Base-by-base conservation (phyloP, 2,329 filamentous ascomycete species). In the Metarhizium humberi region DNA sequence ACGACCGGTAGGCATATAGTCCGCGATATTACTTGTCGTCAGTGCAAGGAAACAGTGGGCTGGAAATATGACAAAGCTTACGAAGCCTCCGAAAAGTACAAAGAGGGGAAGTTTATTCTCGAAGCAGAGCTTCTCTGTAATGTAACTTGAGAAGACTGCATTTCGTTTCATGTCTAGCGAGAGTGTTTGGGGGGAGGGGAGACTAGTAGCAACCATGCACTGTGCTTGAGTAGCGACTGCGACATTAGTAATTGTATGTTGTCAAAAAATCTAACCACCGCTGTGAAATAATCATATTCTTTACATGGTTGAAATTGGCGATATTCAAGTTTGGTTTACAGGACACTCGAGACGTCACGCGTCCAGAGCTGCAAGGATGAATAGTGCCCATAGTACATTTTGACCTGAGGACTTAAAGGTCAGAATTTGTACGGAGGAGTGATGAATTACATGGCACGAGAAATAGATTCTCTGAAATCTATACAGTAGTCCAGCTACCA, bases 1-100 rank as follows among this genome's bases (percentile, higher is more conserved):
- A 99, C 94, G 14, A 99, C 94, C 1, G 94, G 94, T 53, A 84
- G 89, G 54, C 94, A 99, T 72, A 80, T 97, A 55, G 94, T 99
- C 50, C 86, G 94, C 56, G 94, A 99, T 70, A 96, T 99, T 65
- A 78, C 78, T 56, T 99, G 94, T 76, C 82, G 87, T 56, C 89
- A 95, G 72, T 99, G 94, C 80, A 88, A 87, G 68, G 88, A 92
- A 71, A 88, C 87, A 34, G 94, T 99, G 53, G 94, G 94, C 40
- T 99, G 94, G 94, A 97, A 96, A 72, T 99, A 99, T 70, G 94
- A 99, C 73, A 96, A 95, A 75, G 94, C 94, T 1, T 97, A 88
- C 70, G 94, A 99, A 75, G 73, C 77, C 38, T 86, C 80, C 60
- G 92, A 99, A 80, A 96, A 96, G 75, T 99, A 99, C 75, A 99